A percentile compares a stretch with the other conserved stretches of the same genome.
Evolutionary conservation across 2,329 filamentous ascomycete genomes (phyloP).

Genomic region (Mariannaea elegans): DNA sequence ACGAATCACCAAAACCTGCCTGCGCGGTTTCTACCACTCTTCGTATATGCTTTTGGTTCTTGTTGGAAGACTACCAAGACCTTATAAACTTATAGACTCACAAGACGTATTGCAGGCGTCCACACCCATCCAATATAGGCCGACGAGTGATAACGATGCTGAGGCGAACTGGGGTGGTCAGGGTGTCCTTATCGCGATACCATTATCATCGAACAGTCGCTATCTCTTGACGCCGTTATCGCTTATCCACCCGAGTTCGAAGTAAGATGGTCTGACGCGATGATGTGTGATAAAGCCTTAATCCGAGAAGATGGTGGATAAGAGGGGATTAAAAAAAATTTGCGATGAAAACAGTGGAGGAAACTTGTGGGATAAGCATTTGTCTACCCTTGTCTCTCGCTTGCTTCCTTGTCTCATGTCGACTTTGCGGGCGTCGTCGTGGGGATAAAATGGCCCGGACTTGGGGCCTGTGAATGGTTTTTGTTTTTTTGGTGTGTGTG

Average conservation of each 20-base stretch:
- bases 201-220: not conserved
- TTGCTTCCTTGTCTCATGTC: too few relatives aligned
- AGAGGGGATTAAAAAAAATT: not conserved
- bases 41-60: not conserved
- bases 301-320: not conserved
- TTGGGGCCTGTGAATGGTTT: too few relatives aligned
- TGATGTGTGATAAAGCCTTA: not conserved
- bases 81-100: not conserved
- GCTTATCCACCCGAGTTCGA: not conserved
- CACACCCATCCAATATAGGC: not conserved
- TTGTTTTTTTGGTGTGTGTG: too few relatives aligned
- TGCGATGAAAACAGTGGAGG: too few relatives aligned
- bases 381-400: too few relatives aligned
- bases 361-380: not conserved
- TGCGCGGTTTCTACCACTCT: not conserved
- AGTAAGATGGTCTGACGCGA: not conserved
- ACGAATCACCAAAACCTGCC: constrained; percentile 11
- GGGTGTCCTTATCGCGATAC: not conserved
- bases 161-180: not conserved
- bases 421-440: too few relatives aligned
- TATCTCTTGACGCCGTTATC: not conserved
- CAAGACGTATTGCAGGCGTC: not conserved
- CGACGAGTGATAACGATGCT: not conserved
- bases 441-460: too few relatives aligned
- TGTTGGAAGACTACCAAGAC: not conserved